phyloP scores from a whole-genome alignment of 352 stramenopile genomes.

The Thalassiosira sp. region DNA sequence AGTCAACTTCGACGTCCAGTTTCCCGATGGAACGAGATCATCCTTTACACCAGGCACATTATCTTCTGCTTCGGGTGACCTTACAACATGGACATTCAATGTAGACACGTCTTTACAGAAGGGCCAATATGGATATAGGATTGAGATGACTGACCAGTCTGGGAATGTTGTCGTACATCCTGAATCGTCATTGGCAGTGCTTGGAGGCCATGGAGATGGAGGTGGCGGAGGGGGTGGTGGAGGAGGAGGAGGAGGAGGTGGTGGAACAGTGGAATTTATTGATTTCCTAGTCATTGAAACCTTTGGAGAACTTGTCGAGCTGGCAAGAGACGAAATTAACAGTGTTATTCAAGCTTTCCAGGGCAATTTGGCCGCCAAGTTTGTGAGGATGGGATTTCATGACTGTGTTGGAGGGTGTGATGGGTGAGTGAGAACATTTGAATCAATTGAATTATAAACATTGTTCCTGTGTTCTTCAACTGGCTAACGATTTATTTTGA shows the following conservation, averaged over 20 bases:
- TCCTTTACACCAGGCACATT: background rate
- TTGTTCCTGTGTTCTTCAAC: no score
- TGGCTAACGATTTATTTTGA: no score
- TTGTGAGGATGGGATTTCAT: constrained; percentile 64
- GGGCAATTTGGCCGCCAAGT: constrained; percentile 41
- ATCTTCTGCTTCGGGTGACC: background rate
- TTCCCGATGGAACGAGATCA: background rate
- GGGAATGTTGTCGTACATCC: constrained; percentile 3
- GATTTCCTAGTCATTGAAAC: constrained; percentile 9
- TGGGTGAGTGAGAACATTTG: constrained; percentile 11
- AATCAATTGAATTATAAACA: background rate
- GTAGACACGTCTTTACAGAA: constrained; percentile 9
- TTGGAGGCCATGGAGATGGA: no score
- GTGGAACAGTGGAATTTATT: constrained; percentile 1
- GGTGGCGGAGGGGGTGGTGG: background rate
- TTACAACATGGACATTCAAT: background rate
- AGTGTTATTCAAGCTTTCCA: constrained; percentile 8
- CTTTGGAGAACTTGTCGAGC: background rate
- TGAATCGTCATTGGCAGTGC: background rate
- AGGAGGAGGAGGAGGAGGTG: background rate
- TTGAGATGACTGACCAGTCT: constrained; percentile 6
- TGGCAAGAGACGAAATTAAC: constrained; percentile 9
- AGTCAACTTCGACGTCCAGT: background rate
- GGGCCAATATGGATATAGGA: constrained; percentile 2
- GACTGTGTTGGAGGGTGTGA: constrained; percentile 67